Percentiles rank a stretch among this genome's conserved stretches.
Conservation (phyloP, 2,329 filamentous ascomycete species). For the Lasiodiplodia sp. region DNA sequence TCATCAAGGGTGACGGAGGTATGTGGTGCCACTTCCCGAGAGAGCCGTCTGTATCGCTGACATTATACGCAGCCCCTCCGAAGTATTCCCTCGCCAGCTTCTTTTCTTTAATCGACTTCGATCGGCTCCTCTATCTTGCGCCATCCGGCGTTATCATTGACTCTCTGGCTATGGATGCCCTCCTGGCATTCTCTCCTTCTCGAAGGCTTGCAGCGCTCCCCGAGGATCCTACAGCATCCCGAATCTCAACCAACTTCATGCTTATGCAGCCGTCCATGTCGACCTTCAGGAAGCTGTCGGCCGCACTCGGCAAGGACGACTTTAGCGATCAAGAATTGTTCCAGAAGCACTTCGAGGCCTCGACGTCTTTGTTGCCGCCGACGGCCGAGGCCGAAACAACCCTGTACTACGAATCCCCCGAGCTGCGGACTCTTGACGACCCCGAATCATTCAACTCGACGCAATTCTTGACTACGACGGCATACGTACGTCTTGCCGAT, state of each 20-base stretch:
- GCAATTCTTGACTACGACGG: conserved; percentile 50
- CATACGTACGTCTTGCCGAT: conserved; percentile 57
- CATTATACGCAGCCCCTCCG: conserved; percentile 36
- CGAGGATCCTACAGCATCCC: conserved; percentile 40
- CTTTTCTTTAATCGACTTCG: conserved; percentile 53
- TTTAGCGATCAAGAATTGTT: conserved; percentile 44
- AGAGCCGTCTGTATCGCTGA: not conserved
- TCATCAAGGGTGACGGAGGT: conserved; percentile 40
- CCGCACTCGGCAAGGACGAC: conserved; percentile 35
- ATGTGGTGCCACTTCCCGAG: conserved; percentile 20
- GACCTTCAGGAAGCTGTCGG: conserved; percentile 41
- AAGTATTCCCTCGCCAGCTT: conserved; percentile 55
- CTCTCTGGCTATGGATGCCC: conserved; percentile 53
- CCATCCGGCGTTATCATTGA: conserved; percentile 56
- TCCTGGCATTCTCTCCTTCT: conserved; percentile 50
- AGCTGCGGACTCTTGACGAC: conserved; percentile 36
- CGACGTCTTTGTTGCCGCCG: conserved; percentile 42
- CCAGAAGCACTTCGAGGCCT: conserved; percentile 40
- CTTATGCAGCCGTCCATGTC: conserved; percentile 46
- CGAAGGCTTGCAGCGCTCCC: conserved; percentile 46
- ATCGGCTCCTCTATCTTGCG: conserved; percentile 54
- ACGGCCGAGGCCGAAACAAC: conserved; percentile 46
- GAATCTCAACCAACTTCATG: conserved; percentile 47
- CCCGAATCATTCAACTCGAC: conserved; percentile 53
- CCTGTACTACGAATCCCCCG: conserved; percentile 46